Percentiles rank a stretch among this genome's conserved stretches.
Evolutionary conservation across 1,284 basidiomycete species (phyloP).

Genomic region (Malassezia dermatis): DNA sequence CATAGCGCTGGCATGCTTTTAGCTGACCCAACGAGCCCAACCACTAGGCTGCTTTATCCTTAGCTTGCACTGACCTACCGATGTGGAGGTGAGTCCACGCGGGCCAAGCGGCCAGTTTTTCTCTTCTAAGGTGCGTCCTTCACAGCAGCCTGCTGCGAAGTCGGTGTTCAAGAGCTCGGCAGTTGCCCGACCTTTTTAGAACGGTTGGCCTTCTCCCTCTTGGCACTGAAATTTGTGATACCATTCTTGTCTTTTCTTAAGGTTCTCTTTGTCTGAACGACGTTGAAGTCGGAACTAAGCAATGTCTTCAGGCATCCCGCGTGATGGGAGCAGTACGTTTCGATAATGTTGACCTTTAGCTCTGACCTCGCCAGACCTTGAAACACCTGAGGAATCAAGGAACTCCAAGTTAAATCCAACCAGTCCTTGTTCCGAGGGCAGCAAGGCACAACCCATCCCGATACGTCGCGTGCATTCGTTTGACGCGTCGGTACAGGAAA

Average conservation of each 20-base stretch:
- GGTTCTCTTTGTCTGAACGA: not conserved
- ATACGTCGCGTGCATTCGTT: constrained; percentile 4
- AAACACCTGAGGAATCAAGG: not conserved
- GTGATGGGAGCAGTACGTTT: not conserved
- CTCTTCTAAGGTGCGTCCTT: not conserved
- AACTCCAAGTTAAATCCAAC: not conserved
- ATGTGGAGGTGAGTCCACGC: not conserved
- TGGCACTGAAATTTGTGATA: not conserved
- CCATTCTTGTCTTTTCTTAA: not conserved
- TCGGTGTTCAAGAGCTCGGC: not conserved
- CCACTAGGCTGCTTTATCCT: not conserved
- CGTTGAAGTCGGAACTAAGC: not conserved
- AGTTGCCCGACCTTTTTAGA: not conserved
- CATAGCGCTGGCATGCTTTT: not conserved
- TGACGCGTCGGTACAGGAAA: not conserved
- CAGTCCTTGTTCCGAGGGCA: not conserved
- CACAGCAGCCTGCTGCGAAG: not conserved
- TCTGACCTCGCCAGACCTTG: not conserved
- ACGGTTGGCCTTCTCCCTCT: not conserved
- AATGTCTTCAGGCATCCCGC: constrained; percentile 1
- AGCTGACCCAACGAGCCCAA: not conserved
- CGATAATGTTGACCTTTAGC: not conserved
- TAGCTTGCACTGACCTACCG: not conserved
- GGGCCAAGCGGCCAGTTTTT: not conserved
- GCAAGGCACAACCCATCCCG: constrained; percentile 1